Base-by-base conservation (phyloP, 2,329 filamentous ascomycete genomes). In the Diplodia sapinea region DNA sequence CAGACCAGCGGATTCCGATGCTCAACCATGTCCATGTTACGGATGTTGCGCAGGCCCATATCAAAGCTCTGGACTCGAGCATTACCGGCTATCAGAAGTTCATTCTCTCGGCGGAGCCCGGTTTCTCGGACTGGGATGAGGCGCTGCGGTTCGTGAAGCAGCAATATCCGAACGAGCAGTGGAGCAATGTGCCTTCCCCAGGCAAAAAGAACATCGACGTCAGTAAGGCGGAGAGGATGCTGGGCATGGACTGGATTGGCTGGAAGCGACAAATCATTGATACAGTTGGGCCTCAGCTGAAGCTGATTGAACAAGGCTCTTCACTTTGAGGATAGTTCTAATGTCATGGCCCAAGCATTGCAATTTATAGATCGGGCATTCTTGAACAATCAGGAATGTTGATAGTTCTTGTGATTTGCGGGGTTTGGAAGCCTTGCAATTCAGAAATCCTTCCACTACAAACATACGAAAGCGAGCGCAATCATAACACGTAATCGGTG, bases 21-120 rank as follows among this genome's bases (percentile, higher is more conserved):
- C n/a, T 57, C 1, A 66, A 68, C 8, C 31, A 15, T n/a, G 71
- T 76, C 0, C 71, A 77, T 29, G 71, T 76, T 4, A 62, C 69
- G n/a, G 73, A 77, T 49, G 72, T 76, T 23, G 73, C 74, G 1
- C 54, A 69, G 29, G 72, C 72, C 26, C 75, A 77, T 43, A 23
- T 76, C 11, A 69, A 64, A 40, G 73, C 73, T 20, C 52, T 50
- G 40, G 61, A 12, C 33, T 68, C n/a, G 31, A 63, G 64, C 11
- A 51, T 71, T 4, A 29, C 66, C 17, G 65, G 64, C 5, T 70
- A 68, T 9, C 69, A 69, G 17, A 70, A 70, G 40, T 73, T 72
- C 43, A n/a, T 56, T 20, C 49, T 52, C 59, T 64, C 69, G 20
- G 68, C 4, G 36, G 69, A 4, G 67, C 65, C n/a, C 31, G 59